Evolutionary conservation across 768 basidiomycete species (phyloP).

Genomic region (Dentipellis sp.): DNA sequence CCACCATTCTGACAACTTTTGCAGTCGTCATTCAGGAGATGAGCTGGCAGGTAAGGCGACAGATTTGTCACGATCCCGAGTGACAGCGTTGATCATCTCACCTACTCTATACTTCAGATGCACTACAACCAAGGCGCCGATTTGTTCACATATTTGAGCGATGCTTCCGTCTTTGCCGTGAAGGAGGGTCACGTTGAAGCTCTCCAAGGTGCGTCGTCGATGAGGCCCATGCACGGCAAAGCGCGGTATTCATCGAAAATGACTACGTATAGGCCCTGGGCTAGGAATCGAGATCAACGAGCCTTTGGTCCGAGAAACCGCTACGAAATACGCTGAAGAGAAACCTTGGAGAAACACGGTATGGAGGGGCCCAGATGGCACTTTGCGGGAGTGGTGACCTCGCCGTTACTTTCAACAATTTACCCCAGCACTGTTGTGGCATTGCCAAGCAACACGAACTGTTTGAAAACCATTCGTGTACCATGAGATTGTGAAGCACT

Average conservation of each 20-base stretch:
- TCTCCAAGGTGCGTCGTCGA: constrained; percentile 25
- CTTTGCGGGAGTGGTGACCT: constrained; percentile 42
- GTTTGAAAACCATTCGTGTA: too few species aligned
- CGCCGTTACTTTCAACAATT: too few species aligned
- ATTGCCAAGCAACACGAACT: too few species aligned
- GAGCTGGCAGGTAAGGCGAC: constrained; percentile 40
- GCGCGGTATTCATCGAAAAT: not conserved
- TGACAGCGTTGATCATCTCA: not conserved
- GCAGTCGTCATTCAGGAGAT: constrained; percentile 57
- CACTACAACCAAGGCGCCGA: constrained; percentile 59
- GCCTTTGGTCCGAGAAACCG: constrained; percentile 33
- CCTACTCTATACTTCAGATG: constrained; percentile 29
- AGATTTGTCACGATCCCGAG: not conserved
- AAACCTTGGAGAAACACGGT: constrained; percentile 44
- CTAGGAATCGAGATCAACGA: constrained; percentile 59
- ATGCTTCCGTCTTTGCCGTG: constrained; percentile 44
- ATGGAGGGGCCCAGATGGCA: constrained; percentile 47
- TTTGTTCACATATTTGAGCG: constrained; percentile 48
- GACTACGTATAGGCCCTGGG: constrained; percentile 33
- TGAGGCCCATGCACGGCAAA: too few species aligned
- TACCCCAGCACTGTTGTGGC: too few species aligned
- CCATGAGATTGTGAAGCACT: too few species aligned
- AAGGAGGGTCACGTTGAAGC: constrained; percentile 40
- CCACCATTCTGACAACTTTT: not conserved
- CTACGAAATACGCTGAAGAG: constrained; percentile 20